phyloP scores from a whole-genome alignment of 306 rosid species.

The Chamaecrista fasciculata region DNA sequence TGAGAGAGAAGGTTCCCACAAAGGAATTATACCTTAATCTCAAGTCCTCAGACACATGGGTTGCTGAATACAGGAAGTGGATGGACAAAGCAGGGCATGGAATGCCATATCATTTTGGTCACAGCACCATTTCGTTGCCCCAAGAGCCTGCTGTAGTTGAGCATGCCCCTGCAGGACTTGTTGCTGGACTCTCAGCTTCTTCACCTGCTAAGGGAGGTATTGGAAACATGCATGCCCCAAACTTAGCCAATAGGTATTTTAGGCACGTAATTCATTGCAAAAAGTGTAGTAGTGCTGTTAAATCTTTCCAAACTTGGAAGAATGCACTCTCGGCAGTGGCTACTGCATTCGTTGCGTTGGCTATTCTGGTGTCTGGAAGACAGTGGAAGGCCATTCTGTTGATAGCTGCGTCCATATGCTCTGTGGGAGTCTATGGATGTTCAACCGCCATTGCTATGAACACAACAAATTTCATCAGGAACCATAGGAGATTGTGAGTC shows the following conservation, averaged over 20 bases:
- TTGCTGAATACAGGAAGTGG: conserved; percentile 91
- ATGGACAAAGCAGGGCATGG: conserved; percentile 99
- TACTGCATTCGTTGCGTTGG: conserved; percentile 44
- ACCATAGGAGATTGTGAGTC: conserved; percentile 76
- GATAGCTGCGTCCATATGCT: conserved; percentile 54
- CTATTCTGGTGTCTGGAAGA: conserved; percentile 64
- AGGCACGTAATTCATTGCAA: conserved; percentile 87
- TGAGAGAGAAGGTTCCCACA: conserved; percentile 83
- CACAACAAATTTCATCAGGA: conserved; percentile 84
- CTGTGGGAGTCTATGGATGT: conserved; percentile 68
- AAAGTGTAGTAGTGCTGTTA: conserved; percentile 63
- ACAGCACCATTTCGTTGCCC: conserved; percentile 78
- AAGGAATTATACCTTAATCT: conserved; percentile 75
- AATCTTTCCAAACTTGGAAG: conserved; percentile 78
- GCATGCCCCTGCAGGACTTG: conserved; percentile 86
- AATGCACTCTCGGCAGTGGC: conserved; percentile 60
- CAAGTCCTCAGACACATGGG: conserved; percentile 90
- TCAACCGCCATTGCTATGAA: conserved; percentile 65
- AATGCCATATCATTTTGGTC: conserved; percentile 96
- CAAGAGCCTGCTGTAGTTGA: conserved; percentile 87
- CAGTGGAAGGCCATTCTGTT: conserved; percentile 78
- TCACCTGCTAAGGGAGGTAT: conserved; percentile 82
- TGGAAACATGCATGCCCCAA: conserved; percentile 80
- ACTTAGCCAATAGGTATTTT: conserved; percentile 76
- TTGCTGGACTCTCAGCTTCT: conserved; percentile 77